Evolutionary conservation across 2,329 filamentous ascomycete genomes (phyloP).

Genomic region (Colletotrichum sp.): DNA sequence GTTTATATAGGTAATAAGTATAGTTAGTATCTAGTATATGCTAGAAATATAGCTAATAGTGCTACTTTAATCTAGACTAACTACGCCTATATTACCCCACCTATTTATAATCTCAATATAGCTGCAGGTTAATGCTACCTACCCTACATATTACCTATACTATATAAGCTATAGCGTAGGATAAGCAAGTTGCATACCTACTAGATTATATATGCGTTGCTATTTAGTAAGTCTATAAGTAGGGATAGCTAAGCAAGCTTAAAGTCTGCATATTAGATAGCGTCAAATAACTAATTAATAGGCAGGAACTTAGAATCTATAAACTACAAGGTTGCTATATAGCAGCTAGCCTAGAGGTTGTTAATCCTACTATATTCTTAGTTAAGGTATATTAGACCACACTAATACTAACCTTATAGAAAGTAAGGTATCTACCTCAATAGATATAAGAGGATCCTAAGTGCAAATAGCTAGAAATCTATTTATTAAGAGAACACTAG

Average conservation of each 20-base stretch:
- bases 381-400: not conserved
- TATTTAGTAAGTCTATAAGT: not conserved
- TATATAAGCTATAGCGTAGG: too few species aligned
- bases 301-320: not conserved
- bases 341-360: not conserved
- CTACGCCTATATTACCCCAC: not conserved
- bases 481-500: not conserved
- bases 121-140: not conserved
- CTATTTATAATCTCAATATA: not conserved
- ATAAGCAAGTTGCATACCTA: too few species aligned
- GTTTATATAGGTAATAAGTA: too few species aligned
- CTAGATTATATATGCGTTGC: not conserved
- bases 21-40: too few species aligned
- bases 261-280: not conserved
- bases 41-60: not conserved
- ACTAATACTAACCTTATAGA: not conserved
- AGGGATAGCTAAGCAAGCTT: not conserved
- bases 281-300: not conserved
- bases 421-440: not conserved
- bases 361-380: not conserved
- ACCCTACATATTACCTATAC: too few species aligned
- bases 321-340: not conserved
- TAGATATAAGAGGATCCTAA: not conserved
- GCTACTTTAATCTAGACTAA: not conserved
- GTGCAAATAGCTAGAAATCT: not conserved